Percentiles rank a stretch among this genome's conserved stretches.
These are phyloP conservation scores for Pseudodiploospora longispora DNA, from an alignment of 2,329 filamentous ascomycete genomes.

Conservation along the genomic window DNA sequence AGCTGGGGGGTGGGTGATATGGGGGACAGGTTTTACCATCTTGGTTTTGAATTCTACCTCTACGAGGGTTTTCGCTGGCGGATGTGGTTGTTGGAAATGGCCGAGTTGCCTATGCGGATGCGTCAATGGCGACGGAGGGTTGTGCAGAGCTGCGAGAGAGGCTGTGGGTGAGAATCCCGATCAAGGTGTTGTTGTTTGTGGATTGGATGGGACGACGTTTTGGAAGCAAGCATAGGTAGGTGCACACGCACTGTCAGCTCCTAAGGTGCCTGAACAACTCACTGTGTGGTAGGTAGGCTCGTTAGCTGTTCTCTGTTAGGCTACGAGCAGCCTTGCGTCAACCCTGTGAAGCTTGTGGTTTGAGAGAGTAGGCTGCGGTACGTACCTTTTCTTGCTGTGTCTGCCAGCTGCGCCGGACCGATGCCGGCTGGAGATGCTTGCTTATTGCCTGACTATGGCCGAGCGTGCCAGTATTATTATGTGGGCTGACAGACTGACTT, in stretches of 20 bases:
- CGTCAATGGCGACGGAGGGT: too few relatives aligned
- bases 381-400: constrained; percentile 9
- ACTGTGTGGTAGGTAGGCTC: constrained; percentile 2
- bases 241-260: too few relatives aligned
- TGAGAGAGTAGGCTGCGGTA: constrained; percentile 7
- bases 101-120: too few relatives aligned
- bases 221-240: not conserved
- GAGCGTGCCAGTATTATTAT: too few relatives aligned
- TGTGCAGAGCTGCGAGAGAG: not conserved
- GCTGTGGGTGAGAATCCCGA: not conserved
- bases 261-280: too few relatives aligned
- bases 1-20: not conserved
- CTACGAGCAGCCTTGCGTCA: constrained; percentile 21
- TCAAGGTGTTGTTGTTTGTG: not conserved
- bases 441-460: too few relatives aligned
- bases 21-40: constrained; percentile 37
- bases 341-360: not conserved
- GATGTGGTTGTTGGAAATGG: too few relatives aligned
- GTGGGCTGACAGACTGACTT: too few relatives aligned
- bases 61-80: too few relatives aligned
- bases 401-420: constrained; percentile 3
- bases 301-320: constrained; percentile 12
- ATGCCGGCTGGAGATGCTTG: constrained; percentile 9
- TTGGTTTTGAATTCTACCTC: constrained; percentile 19
- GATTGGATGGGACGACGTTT: constrained; percentile 4